Base-by-base conservation (phyloP, 2,329 filamentous ascomycete species). In the Drechslerella coelobrocha region DNA sequence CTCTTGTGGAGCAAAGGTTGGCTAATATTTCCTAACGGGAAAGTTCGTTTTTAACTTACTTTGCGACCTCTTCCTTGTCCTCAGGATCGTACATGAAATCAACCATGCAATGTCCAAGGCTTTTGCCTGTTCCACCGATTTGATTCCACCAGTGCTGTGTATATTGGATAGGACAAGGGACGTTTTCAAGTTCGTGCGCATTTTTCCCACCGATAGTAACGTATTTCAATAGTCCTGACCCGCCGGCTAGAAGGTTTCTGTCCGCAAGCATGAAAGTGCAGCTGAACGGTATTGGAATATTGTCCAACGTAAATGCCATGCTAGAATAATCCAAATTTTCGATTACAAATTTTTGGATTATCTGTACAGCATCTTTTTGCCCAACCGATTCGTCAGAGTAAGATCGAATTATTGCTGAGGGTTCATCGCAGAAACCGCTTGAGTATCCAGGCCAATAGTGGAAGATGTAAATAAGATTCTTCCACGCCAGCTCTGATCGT, bases 191-290 rank as follows among this genome's bases (percentile, higher is more conserved):
- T 17, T 52, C 48, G 5, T 34, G 24, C 10, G 6, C 26, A 9
- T 52, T 23, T 10, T 52, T 27, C 3, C 48, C 48, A 17, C 48
- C 48, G 3, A 52, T 19, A 10, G 4, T 9, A 10, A 52, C 23
- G 17, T 52, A 52, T 23, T 52, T 29, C 10, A 52, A 19, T 27
- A 52, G 24, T 10, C 48, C 48, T 3, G 48, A 52, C 10, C 48
- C 48, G 9, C 27, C 27, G 12, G 24, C 17, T 4, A 52, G 26
- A 31, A 52, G 4, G 17, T 52, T 17, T 31, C 34, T 52, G 21
- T 52, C 48, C 9, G 48, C 48, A 4, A 52, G 23, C 5, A 52
- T 52, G 5, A 52, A 10, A 52, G 6, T 9, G 14, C 26, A 10
- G 2, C 48, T 17, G 26, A 31, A 52, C 10, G 19, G 8, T 10